These are phyloP conservation scores for Coemansia asiatica DNA, from an alignment of 192 early-diverging fungal species.

Conservation along the genomic window DNA sequence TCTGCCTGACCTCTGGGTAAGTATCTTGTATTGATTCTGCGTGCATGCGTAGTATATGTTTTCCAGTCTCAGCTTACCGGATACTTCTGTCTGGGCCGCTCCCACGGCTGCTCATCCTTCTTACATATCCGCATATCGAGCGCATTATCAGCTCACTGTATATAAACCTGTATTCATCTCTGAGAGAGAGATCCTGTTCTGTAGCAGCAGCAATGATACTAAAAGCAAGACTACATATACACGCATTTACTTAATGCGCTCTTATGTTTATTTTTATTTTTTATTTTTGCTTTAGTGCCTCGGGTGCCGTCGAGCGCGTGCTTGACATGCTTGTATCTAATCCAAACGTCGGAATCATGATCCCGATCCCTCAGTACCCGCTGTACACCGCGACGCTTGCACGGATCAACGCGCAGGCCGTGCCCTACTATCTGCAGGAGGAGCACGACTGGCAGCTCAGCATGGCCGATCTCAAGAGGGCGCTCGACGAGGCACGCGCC, in stretches of 20 bases:
- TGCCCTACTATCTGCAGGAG: slow-evolving; percentile 94
- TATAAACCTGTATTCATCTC: slow-evolving; percentile 2
- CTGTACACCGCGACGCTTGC: slow-evolving; percentile 93
- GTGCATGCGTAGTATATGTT: too few species aligned
- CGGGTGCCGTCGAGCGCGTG: slow-evolving; percentile 88
- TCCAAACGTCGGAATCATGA: slow-evolving; percentile 90
- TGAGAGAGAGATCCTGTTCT: too few species aligned
- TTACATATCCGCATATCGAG: slow-evolving; percentile 8
- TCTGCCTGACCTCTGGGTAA: slow-evolving; percentile 87
- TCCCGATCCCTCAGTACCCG: slow-evolving; percentile 98
- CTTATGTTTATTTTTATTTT: slow-evolving; percentile 3
- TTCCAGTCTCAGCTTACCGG: too few species aligned
- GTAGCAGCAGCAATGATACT: too few species aligned
- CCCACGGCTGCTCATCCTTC: slow-evolving; percentile 8
- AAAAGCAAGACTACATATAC: too few species aligned
- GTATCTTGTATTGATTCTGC: neutral
- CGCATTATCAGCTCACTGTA: too few species aligned
- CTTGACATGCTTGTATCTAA: slow-evolving; percentile 83
- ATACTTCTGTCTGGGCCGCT: neutral
- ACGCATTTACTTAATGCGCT: neutral
- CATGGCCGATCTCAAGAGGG: slow-evolving; percentile 63
- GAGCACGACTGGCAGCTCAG: slow-evolving; percentile 78
- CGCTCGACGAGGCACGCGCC: slow-evolving; percentile 63
- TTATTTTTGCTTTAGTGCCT: slow-evolving; percentile 56
- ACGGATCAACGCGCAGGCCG: slow-evolving; percentile 78